Conservation (phyloP, 306 rosid genomes). For the Pueraria montana region DNA sequence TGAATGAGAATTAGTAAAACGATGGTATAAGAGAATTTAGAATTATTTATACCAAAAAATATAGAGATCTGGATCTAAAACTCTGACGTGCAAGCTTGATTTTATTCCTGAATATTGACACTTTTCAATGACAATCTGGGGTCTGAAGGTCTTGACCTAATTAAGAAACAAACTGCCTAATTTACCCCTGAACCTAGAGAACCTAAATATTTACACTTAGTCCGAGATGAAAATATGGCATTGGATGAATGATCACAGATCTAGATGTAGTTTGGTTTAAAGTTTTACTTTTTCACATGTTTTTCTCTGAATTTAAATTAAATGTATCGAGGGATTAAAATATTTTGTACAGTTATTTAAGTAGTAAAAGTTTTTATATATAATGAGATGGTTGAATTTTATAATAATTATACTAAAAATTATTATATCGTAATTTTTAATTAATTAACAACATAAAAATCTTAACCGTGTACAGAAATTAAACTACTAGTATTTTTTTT, state of each 20-base stretch:
- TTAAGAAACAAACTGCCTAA: conserved; percentile 3
- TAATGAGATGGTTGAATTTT: too few relatives aligned
- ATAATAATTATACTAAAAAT: too few relatives aligned
- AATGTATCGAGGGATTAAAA: background rate
- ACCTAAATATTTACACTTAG: background rate
- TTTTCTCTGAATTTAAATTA: background rate
- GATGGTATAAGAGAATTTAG: background rate
- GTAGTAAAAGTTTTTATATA: too few relatives aligned
- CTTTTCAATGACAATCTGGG: background rate
- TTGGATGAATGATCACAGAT: conserved; percentile 1
- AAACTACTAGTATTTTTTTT: background rate
- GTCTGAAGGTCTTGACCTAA: conserved; percentile 8
- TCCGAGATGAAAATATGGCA: background rate
- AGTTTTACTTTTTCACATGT: background rate
- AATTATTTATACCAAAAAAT: background rate
- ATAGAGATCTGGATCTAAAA: conserved; percentile 41
- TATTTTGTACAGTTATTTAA: too few relatives aligned
- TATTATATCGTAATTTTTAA: background rate
- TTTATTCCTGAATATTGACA: conserved; percentile 18
- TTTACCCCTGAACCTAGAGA: conserved; percentile 19
- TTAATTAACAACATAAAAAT: background rate
- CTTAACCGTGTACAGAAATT: background rate
- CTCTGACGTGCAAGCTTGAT: conserved; percentile 37
- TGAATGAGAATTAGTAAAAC: background rate
- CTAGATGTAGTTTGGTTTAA: background rate